Percentiles rank a stretch among this genome's conserved stretches.
Evolutionary conservation across 2,329 filamentous ascomycete species (phyloP).

Genomic region (Penicillium hordei): DNA sequence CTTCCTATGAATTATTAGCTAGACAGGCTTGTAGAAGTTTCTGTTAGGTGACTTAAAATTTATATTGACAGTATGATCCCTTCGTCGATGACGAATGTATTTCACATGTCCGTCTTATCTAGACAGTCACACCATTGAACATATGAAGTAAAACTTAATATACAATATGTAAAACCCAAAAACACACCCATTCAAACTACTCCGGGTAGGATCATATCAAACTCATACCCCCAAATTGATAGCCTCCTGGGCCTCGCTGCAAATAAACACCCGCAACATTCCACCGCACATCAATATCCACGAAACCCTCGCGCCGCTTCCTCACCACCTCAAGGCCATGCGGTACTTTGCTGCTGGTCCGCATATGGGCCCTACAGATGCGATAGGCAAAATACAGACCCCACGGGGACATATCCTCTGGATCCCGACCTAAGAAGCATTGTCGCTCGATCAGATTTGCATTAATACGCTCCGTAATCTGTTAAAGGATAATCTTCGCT

Average conservation of each 20-base stretch:
- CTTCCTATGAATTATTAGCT: no score
- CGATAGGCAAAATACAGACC: conserved; percentile 27
- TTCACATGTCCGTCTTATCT: no score
- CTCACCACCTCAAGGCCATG: neutral
- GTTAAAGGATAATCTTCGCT: neutral
- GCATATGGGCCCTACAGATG: conserved; percentile 16
- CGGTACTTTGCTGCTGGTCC: neutral
- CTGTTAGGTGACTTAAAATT: no score
- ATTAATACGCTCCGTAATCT: conserved; percentile 5
- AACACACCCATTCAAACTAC: no score
- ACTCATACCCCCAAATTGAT: neutral
- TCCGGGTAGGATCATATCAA: neutral
- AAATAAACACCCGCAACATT: conserved; percentile 20
- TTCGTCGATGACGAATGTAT: no score
- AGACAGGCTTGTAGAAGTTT: no score
- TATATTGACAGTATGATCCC: no score
- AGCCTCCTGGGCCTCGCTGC: conserved; percentile 12
- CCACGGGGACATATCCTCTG: conserved; percentile 24
- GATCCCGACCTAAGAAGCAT: conserved; percentile 22
- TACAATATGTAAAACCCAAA: no score
- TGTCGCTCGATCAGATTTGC: conserved; percentile 15
- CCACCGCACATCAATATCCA: conserved; percentile 15
- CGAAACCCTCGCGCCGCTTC: conserved; percentile 11
- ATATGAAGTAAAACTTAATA: no score
- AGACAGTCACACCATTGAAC: no score